Evolutionary conservation across 2,329 filamentous ascomycete species (phyloP), one percentile per base, ranked within the genome.

Genomic region (Trichoderma lentiforme): DNA sequence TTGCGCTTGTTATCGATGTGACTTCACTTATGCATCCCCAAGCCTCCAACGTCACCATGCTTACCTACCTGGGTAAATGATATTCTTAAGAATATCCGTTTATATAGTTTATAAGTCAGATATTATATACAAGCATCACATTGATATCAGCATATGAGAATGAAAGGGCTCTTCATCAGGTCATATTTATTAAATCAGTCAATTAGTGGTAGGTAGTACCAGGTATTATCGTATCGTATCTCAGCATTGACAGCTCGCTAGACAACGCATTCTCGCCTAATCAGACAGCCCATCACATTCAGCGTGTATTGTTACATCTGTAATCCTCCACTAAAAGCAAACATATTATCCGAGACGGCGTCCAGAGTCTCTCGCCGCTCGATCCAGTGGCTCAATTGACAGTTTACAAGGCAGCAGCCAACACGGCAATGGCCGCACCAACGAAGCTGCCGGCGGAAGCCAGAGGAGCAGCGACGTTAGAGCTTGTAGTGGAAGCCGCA

Each of bases 391-490:
- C 24, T 39, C 7, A 15, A 18, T 51, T 26, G 58, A 34, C 26
- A 15, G 21, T 24, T 76, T 75, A 80, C 28, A 81, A 73, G 68
- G 78, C 79, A 66, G 78, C 67, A 61, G 78, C 67, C 18, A 79
- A 62, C 74, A 80, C 71, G 32, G 78, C 79, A 69, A 78, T 63
- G 8, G 74, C 73, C 6, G 78, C 77, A 61, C 79, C 79, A 12
- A 79, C 39, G 21, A 80, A 24, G 43, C 78, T 74, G 36, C 72
- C 71, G 6, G 63, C 67, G 18, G 58, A 65, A 47, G 56, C 62
- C 12, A 74, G 21, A 7, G 68, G 39, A 12, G 69, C 61, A 8
- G 69, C 75, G 4, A 72, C 74, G 24, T 51, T 60, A 4, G 66
- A 66, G 28, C 72, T 60, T 11, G 70, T 57, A 8, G 67, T 43